These are phyloP conservation scores for Ophiostoma sp. DNA, from an alignment of 2,329 filamentous ascomycete genomes.

Conservation along the genomic window DNA sequence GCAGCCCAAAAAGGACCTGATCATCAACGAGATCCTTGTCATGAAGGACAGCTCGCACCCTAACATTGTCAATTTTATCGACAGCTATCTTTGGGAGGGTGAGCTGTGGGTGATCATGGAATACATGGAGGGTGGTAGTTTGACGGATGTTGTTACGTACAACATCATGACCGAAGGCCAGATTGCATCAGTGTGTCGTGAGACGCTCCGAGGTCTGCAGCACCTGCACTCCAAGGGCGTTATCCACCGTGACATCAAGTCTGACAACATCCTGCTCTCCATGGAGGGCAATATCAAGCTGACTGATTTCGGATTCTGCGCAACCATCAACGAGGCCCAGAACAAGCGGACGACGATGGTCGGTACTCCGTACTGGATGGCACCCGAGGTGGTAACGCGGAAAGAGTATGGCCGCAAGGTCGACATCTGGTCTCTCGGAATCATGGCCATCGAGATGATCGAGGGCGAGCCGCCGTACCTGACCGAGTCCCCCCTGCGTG, in stretches of 20 bases:
- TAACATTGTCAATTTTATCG: conserved; percentile 99
- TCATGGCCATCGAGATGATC: conserved; percentile 99
- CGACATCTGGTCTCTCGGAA: conserved; percentile 96
- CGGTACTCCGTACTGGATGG: conserved; percentile 99
- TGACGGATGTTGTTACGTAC: conserved; percentile 97
- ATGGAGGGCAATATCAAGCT: conserved; percentile 96
- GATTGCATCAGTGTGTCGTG: conserved; percentile 90
- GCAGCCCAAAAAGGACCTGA: conserved; percentile 97
- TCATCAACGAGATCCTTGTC: conserved; percentile 97
- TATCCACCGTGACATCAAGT: conserved; percentile 98
- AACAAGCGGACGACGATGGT: conserved; percentile 99
- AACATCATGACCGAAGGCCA: conserved; percentile 99
- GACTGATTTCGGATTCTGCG: conserved; percentile 97
- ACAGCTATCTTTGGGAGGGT: conserved; percentile 83
- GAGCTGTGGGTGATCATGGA: conserved; percentile 99
- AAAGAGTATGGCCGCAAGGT: conserved; percentile 99
- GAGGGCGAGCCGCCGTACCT: conserved; percentile 96
- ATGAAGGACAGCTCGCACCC: conserved; percentile 99
- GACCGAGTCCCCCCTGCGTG: conserved; percentile 87
- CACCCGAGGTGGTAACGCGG: conserved; percentile 90
- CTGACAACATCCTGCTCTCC: conserved; percentile 92
- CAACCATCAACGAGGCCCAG: conserved; percentile 93
- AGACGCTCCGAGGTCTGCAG: conserved; percentile 86
- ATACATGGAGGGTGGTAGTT: conserved; percentile 96
- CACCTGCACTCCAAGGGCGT: conserved; percentile 96